These are phyloP conservation scores for Cyberlindnera petersonii DNA, from an alignment of 805 yeast genomes.

Conservation along the genomic window DNA sequence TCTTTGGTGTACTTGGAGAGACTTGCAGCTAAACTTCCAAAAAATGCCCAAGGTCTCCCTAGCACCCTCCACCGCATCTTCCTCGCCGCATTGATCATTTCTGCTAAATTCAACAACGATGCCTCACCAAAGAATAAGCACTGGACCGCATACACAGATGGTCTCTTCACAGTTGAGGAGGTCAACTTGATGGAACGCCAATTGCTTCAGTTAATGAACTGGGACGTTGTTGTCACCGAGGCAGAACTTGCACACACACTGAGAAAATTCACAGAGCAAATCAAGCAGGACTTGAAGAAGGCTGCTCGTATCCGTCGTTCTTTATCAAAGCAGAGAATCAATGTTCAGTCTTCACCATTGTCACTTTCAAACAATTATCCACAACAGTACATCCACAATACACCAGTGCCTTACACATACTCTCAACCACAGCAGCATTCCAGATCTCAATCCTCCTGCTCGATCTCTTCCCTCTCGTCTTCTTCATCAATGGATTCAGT, in stretches of 20 bases:
- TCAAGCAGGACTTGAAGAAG: slow-evolving; percentile 46
- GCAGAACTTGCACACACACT: slow-evolving; percentile 65
- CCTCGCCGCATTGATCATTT: slow-evolving; percentile 66
- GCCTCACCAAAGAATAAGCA: slow-evolving; percentile 73
- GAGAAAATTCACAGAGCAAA: slow-evolving; percentile 70
- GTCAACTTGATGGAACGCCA: slow-evolving; percentile 81
- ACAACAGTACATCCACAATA: slow-evolving; percentile 2
- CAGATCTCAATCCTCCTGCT: slow-evolving; percentile 11
- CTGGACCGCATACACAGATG: slow-evolving; percentile 79
- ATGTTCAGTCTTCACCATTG: not conserved
- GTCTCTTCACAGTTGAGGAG: slow-evolving; percentile 62
- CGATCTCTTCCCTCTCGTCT: slow-evolving; percentile 13
- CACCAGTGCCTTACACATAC: slow-evolving; percentile 2
- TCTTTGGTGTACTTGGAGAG: slow-evolving; percentile 66
- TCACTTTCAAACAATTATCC: not conserved
- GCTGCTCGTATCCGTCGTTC: slow-evolving; percentile 26
- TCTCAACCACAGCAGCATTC: slow-evolving; percentile 4
- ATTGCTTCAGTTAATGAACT: slow-evolving; percentile 59
- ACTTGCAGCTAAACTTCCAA: slow-evolving; percentile 57
- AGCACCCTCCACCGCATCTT: slow-evolving; percentile 78
- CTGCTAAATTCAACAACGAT: slow-evolving; percentile 74
- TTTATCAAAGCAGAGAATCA: slow-evolving; percentile 10
- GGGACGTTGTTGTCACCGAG: slow-evolving; percentile 66
- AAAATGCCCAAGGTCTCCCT: slow-evolving; percentile 71
- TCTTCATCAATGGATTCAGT: slow-evolving; percentile 6